Evolutionary conservation across 345 rosid genomes (phyloP), one percentile per base, ranked within the genome.

Genomic region (Euphorbia lathyris): DNA sequence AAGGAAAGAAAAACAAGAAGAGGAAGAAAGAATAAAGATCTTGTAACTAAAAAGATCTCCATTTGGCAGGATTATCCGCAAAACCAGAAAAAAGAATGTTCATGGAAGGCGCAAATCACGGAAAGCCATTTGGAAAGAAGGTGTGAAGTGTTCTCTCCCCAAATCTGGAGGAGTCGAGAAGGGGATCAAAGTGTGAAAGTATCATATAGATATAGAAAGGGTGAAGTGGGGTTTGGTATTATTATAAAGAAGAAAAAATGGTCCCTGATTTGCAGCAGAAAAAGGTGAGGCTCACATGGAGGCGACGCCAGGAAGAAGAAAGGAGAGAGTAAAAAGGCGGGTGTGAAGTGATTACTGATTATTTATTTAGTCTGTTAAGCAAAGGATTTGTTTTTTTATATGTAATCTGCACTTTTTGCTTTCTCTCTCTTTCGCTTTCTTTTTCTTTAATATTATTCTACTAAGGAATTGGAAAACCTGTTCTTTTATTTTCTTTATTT

Each of bases 261-360:
- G 70, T 0, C 69, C 68, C 57, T 56, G 65, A 20, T 64, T 29
- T 55, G 75, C 48, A n/a, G 65, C 17, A 23, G 5, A 64, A 48
- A 38, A 58, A 70, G 26, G 61, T 19, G 40, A 48, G 17, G 22
- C 22, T 80, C 83, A 77, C 82, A 78, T 76, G 82, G 77, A 45
- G 73, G 26, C 68, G 38, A 2, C 3, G 38, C 38, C 7, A 34
- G 38, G 38, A 34, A 34, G 38, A 67, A 76, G 51, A 34, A 67
- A 62, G 5, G 26, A 67, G 20, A 61, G 45, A 63, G 34, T 43
- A 42, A 76, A 76, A 70, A 72, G 84, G 86, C 84, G 79, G 84
- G 87, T 74, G 43, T 50, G 47, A 70, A 12, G 8, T 34, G 3
- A 34, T 34, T 34, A 2, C 3, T 12, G 51, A 43, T 43, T 30